Evolutionary conservation across 306 rosid genomes (phyloP), one percentile per base, ranked within the genome.

Genomic region (Cucumis melo): DNA sequence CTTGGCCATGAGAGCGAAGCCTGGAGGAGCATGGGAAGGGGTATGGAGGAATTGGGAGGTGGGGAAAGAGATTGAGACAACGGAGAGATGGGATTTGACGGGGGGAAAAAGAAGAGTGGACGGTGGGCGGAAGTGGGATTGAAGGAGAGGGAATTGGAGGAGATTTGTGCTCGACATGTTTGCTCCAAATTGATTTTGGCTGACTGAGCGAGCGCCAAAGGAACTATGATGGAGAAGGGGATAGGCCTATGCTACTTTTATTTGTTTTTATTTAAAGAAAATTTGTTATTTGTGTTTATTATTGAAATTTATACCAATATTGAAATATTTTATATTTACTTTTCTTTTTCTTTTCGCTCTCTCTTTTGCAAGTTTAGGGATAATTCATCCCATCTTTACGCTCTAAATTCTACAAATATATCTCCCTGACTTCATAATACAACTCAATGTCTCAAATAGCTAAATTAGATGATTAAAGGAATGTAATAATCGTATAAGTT

Each of bases 1-100:
- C 27, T 81, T 85, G 3, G 82, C 81, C 83, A 65, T 46, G 61
- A 21, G 73, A 44, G 46, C 74, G 11, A 84, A 24, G 3, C 70
- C 15, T 0, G 29, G 39, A n/a, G 36, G 27, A 21, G 57, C 74
- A 74, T 59, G 71, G 53, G 64, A 79, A 8, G 38, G 29, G 74
- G 13, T 73, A 56, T 51, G 14, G 36, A 41, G 24, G 80, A 79
- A 15, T 20, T 12, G 64, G 42, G 75, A 19, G 65, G 13, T 78
- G 20, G 80, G 56, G 21, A 27, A 53, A 9, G 75, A 6, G 51
- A 34, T 6, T 15, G 75, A 64, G 23, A 15, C 29, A 55, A 44
- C 17, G 27, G 58, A 21, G 17, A 38, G 21, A 55, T 65, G 46
- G 6, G 66, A 27, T 38, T 34, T 78, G 17, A 13, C 21, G 65